These are phyloP conservation scores for Rhodomyrtus psidioides DNA, from an alignment of 441 rosid genomes.

Conservation along the genomic window DNA sequence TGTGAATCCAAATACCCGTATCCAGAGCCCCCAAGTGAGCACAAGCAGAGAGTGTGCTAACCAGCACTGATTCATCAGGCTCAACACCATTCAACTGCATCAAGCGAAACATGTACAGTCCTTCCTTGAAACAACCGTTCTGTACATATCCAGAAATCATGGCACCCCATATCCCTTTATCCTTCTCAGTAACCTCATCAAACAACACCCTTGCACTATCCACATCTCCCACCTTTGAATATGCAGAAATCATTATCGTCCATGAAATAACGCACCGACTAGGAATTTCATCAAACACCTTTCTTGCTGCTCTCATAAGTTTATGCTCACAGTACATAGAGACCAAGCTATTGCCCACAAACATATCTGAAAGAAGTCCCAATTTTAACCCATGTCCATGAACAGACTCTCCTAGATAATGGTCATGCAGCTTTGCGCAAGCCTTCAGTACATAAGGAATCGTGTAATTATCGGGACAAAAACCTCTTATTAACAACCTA, in stretches of 20 bases:
- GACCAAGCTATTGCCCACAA: constrained; percentile 48
- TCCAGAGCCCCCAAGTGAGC: constrained; percentile 37
- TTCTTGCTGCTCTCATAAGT: constrained; percentile 19
- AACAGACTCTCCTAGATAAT: constrained; percentile 22
- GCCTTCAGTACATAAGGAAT: constrained; percentile 40
- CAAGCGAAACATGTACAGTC: constrained; percentile 31
- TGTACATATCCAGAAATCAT: constrained; percentile 45
- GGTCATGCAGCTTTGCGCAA: constrained; percentile 25
- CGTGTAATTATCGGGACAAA: constrained; percentile 38
- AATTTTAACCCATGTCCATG: constrained; percentile 31
- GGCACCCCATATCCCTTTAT: constrained; percentile 42
- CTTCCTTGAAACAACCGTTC: constrained; percentile 36
- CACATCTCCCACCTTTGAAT: constrained; percentile 32
- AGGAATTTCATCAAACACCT: constrained; percentile 31
- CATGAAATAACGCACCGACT: constrained; percentile 26
- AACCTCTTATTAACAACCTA: constrained; percentile 12
- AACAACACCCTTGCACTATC: constrained; percentile 30
- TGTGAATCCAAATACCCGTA: constrained; percentile 43
- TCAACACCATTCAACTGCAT: constrained; percentile 22
- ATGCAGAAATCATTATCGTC: constrained; percentile 40
- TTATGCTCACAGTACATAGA: constrained; percentile 23
- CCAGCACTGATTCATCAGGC: constrained; percentile 37
- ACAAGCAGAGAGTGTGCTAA: constrained; percentile 28
- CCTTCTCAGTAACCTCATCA: constrained; percentile 30
- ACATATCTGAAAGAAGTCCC: constrained; percentile 19